phyloP scores from a whole-genome alignment of 2,329 filamentous ascomycete species.

The Stenocarpella maydis region DNA sequence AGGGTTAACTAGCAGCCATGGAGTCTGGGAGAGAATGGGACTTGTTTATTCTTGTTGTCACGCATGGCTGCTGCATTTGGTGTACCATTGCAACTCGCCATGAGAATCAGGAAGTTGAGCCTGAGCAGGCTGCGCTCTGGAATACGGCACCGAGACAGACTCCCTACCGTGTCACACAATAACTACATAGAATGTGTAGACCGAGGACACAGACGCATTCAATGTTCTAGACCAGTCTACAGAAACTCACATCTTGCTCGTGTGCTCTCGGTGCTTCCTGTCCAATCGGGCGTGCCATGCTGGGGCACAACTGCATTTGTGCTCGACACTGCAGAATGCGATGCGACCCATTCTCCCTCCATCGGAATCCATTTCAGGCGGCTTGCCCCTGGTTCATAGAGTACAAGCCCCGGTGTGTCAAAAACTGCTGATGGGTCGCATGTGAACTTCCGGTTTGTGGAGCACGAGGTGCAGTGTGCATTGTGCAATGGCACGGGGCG shows the following conservation, averaged over 20 bases:
- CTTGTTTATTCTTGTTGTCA: constrained; percentile 6
- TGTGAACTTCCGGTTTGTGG: constrained; percentile 13
- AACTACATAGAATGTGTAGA: neutral
- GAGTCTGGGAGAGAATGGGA: neutral
- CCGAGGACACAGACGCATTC: constrained; percentile 16
- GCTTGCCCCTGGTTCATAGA: neutral
- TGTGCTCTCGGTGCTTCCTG: neutral
- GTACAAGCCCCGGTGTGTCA: constrained; percentile 2
- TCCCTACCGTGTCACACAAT: neutral
- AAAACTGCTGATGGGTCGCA: constrained; percentile 18
- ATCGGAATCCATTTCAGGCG: neutral
- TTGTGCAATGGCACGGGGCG: constrained; percentile 15
- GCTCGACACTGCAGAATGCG: neutral
- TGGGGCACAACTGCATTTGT: neutral
- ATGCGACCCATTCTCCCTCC: neutral
- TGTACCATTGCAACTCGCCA: constrained; percentile 18
- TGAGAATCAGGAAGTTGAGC: neutral
- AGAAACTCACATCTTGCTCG: neutral
- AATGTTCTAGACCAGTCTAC: constrained; percentile 20
- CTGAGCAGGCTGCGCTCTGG: neutral
- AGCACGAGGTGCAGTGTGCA: neutral
- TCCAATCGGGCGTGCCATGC: constrained; percentile 3
- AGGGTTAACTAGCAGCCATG: constrained; percentile 13
- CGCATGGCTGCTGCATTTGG: constrained; percentile 23
- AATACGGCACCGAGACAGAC: neutral